These are phyloP conservation scores for Paratrimastix pyriformis DNA, from an alignment of 78 protist species.

Conservation along the genomic window DNA sequence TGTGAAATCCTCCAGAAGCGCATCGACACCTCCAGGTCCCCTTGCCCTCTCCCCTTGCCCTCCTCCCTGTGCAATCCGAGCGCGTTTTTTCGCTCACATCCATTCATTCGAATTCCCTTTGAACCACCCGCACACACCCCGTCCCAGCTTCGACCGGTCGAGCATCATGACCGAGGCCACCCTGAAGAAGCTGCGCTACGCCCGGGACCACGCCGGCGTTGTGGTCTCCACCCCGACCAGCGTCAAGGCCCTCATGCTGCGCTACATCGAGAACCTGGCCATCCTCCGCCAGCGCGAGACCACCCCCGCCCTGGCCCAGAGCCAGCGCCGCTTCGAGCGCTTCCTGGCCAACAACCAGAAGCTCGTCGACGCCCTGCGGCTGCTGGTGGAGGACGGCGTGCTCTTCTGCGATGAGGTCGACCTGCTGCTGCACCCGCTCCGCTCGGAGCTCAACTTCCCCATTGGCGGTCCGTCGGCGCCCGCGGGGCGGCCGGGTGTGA, in stretches of 20 bases:
- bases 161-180: not conserved
- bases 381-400: constrained; percentile 5
- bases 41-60: not conserved
- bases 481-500: too few species aligned
- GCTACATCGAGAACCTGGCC: constrained; percentile 27
- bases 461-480: too few species aligned
- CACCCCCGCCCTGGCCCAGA: not conserved
- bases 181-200: constrained; percentile 11
- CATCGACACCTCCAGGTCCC: constrained; percentile 19
- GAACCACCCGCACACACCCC: too few species aligned
- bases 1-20: constrained; percentile 37
- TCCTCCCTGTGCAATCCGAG: constrained; percentile 12
- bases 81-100: too few species aligned
- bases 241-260: constrained; percentile 34
- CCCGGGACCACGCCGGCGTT: constrained; percentile 30
- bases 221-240: constrained; percentile 37
- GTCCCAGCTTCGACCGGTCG: constrained; percentile 41
- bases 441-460: constrained; percentile 69
- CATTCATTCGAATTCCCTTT: too few species aligned
- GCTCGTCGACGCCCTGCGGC: constrained; percentile 1
- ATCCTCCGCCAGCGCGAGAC: not conserved
- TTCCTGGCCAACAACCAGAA: not conserved
- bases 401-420: constrained; percentile 56
- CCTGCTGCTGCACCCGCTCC: constrained; percentile 63
- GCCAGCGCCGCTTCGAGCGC: not conserved